Conservation (phyloP, 129 eudicot genomes). For the Daucus carota region DH1_v3.0 NC_030382.2:46120001-46120500, state of each 20-base stretch:
- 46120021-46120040: background rate
- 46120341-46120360: constrained; percentile 1
- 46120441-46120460: background rate
- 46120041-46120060: background rate
- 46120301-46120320: background rate
- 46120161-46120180: constrained; percentile 1
- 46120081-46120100: background rate
- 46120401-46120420: background rate
- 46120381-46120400: background rate
- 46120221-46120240: background rate
- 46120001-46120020: background rate
- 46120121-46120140: background rate
- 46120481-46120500: background rate
- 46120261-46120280: background rate
- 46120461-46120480: background rate
- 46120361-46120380: background rate
- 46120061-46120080: background rate
- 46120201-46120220: constrained; percentile 17
- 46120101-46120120: background rate
- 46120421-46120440: background rate
- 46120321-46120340: background rate
- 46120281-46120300: background rate
- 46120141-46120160: background rate
- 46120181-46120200: constrained; percentile 39
- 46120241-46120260: background rate